Evolutionary conservation across 805 yeast genomes (phyloP), one percentile per base, ranked within the genome.

Genomic region (Saturnispora halmiae): DNA sequence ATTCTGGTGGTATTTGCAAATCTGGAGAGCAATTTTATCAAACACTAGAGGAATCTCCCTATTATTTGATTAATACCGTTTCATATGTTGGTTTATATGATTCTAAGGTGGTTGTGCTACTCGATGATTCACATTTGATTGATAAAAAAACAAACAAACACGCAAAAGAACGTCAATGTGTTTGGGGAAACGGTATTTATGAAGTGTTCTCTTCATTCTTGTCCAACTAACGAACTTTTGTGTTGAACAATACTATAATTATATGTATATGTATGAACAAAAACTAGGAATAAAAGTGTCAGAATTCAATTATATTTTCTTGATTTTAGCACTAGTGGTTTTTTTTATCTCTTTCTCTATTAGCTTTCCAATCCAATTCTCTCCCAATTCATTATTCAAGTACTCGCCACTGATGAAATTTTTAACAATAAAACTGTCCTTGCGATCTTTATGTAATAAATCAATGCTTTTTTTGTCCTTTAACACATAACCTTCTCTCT

Each of bases 401-500:
- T 45, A 46, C 3, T 34, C 28, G 8, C 44, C 40, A 20, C 34
- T 34, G 1, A 37, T 34, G 24, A 46, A 46, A 13, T 25, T 36
- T 15, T 9, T 13, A 0, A 46, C 28, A n/a, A 46, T 44, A 3
- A 41, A 21, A 33, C 34, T 40, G 10, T 26, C 11, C 5, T 22
- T 34, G 10, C 21, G 39, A 1, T 29, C 11, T 4, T 16, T 13
- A n/a, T 20, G 15, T 22, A 46, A 31, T 2, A 10, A 5, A 34
- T 46, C 50, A 30, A 46, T 42, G 10, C 35, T 16, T 34, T 40
- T 42, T 31, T 46, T 44, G 24, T 46, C 40, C 7, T 31, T 30
- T 15, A 46, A 44, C 6, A 40, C n/a, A 31, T 26, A 34, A 8
- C 44, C 44, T 30, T 46, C 53, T 24, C 66, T 44, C 41, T 61